phyloP scores from a whole-genome alignment of 1,284 basidiomycete species.

The Clitocybe nebularis region DNA sequence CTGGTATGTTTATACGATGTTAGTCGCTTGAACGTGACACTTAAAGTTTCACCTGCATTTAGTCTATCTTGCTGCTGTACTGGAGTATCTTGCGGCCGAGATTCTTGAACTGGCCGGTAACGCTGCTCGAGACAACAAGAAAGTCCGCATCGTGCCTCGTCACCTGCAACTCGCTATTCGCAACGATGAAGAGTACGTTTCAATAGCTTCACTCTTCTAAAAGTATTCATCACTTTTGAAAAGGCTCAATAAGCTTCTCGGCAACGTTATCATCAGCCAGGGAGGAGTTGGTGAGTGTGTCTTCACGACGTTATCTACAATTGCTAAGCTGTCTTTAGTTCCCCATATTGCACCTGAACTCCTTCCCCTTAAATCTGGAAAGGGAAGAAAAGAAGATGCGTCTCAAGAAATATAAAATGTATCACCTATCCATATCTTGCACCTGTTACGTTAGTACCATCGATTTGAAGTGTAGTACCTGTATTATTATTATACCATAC shows the following conservation, averaged over 20 bases:
- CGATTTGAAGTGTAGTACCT: no score
- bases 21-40: no score
- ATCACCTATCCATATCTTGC: no score
- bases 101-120: conserved; percentile 88
- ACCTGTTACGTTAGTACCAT: background rate
- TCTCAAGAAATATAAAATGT: conserved; percentile 11
- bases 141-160: conserved; percentile 81
- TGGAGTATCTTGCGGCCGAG: conserved; percentile 85
- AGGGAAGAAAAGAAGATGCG: background rate
- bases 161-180: conserved; percentile 85
- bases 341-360: conserved; percentile 18
- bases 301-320: background rate
- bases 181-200: conserved; percentile 71
- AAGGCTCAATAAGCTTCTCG: conserved; percentile 69
- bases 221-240: background rate
- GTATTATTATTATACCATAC: no score
- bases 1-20: conserved; percentile 65
- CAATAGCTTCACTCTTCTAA: background rate
- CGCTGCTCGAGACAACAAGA: conserved; percentile 72
- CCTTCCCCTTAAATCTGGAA: conserved; percentile 6
- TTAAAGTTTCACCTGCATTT: no score
- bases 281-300: conserved; percentile 63
- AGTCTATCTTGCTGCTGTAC: conserved; percentile 85
- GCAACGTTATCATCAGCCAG: conserved; percentile 76
- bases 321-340: conserved; percentile 6